Conservation (phyloP, 202 grass and related monocot species). For the Cymbopogon flexuosus region DNA sequence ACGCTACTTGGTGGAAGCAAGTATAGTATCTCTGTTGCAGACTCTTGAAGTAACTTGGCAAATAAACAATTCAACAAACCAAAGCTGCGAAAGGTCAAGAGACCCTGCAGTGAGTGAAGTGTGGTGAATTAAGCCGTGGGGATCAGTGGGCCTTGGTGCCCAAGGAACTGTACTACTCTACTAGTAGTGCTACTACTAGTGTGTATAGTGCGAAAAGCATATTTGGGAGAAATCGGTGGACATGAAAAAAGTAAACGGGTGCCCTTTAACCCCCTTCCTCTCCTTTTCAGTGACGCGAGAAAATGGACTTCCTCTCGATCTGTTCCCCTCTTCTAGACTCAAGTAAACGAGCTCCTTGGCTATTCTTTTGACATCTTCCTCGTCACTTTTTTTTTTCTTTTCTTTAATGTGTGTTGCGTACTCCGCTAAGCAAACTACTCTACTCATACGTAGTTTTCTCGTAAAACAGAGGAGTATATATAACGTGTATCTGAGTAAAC, state of each 20-base stretch:
- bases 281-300: slow-evolving; percentile 1
- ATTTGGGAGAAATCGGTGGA: slow-evolving; percentile 6
- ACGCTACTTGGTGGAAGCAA: background rate
- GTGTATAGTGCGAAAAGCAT: background rate
- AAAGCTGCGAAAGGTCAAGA: slow-evolving; percentile 10
- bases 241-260: slow-evolving; percentile 17
- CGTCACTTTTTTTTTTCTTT: no score
- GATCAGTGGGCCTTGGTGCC: background rate
- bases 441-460: no score
- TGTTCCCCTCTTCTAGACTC: background rate
- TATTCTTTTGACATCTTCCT: background rate
- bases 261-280: background rate
- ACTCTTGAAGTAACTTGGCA: slow-evolving; percentile 2
- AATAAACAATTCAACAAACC: background rate
- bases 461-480: no score
- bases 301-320: background rate
- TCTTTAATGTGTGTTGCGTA: no score
- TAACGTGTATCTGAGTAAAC: no score
- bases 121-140: background rate
- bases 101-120: no score
- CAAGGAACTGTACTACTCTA: slow-evolving; percentile 14
- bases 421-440: no score
- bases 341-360: background rate
- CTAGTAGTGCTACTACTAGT: no score
- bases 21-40: background rate